Evolutionary conservation across 805 yeast genomes (phyloP), one percentile per base, ranked within the genome.

Genomic region (Yarrowia sp.): DNA sequence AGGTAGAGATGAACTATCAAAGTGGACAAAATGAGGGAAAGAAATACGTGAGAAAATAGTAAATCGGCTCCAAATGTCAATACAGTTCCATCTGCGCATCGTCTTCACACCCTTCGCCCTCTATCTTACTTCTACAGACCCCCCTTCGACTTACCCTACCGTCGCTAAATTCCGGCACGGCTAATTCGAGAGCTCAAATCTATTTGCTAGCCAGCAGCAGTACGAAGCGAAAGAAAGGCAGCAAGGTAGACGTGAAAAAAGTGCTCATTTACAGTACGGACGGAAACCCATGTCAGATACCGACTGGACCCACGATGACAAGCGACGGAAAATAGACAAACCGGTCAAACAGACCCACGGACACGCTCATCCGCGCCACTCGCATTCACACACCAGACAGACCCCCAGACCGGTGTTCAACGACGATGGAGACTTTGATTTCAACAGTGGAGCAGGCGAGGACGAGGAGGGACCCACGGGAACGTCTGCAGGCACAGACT

Each of bases 391-490:
- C 46, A 63, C 67, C 11, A 38, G 56, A 11, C 65, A 59, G 65
- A 59, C 65, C 10, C 65, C 67, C n/a, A 16, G 55, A 10, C 67
- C 67, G 3, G 55, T 63, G 2, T 63, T 59, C 38, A 59, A 59
- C 15, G 56, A 49, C 40, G 67, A 63, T 63, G 67, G 67, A 10
- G 67, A 63, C 67, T 63, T 63, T 38, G 67, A 63, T 22, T 63
- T 63, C 56, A 49, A 48, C 46, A 38, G 48, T 11, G 56, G 67
- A 15, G 67, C 55, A 0, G 67, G 56, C n/a, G 67, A 63, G 15
- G 67, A 63, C n/a, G 67, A 63, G 15, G 56, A 63, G 48, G 52
- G 52, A 48, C 67, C 55, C 43, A 48, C 67, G 9, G 67, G 45
- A 22, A 48, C 56, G 52, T 49, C 67, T 38, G 48, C 46, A 14